Conservation (phyloP, 1,139 yeast genomes). For the Blastobotrys serpentis region DNA sequence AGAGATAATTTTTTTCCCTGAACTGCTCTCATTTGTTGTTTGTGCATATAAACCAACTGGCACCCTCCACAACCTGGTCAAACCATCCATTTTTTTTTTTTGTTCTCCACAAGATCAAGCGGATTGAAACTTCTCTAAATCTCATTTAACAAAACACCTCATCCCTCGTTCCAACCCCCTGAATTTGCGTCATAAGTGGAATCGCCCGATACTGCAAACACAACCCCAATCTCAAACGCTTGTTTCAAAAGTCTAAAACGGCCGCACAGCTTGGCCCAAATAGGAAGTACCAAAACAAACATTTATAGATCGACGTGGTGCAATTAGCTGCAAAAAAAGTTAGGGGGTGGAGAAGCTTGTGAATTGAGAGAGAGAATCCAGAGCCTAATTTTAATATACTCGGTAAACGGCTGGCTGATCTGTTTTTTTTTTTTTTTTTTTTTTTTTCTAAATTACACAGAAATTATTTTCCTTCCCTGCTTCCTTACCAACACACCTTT, state of each 20-base stretch:
- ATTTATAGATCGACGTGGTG: constrained; percentile 1
- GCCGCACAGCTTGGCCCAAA: background rate
- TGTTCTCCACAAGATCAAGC: too few species aligned
- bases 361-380: background rate
- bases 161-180: too few species aligned
- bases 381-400: background rate
- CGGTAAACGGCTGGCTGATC: background rate
- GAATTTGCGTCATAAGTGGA: background rate
- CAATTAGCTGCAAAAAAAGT: background rate
- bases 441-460: background rate
- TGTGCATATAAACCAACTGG: background rate
- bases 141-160: too few species aligned
- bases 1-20: background rate
- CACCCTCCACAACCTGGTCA: too few species aligned
- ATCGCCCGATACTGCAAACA: too few species aligned
- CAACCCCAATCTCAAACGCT: too few species aligned
- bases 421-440: constrained; percentile 8
- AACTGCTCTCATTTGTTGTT: too few species aligned
- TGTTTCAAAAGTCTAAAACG: constrained; percentile 3
- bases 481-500: background rate
- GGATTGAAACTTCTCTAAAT: too few species aligned
- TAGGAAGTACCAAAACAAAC: constrained; percentile 6
- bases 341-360: constrained; percentile 2
- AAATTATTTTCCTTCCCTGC: background rate
- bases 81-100: too few species aligned